Percentiles rank a stretch among this genome's conserved stretches.
Evolutionary conservation across 108 stramenopile species (phyloP).

Genomic region (Pseudonitzschia multistriata): DNA sequence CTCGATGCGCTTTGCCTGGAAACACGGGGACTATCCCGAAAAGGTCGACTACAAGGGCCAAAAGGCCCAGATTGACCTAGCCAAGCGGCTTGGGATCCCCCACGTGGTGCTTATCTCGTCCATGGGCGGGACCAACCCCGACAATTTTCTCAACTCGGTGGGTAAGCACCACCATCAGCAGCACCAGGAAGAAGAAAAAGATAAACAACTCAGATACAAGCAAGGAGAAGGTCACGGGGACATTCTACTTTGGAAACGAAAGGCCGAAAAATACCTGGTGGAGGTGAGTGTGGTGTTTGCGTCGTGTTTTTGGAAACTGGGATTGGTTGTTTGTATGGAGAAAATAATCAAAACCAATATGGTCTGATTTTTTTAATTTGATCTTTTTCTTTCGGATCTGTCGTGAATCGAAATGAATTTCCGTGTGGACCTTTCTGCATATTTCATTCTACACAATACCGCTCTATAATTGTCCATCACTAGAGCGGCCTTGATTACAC

Average conservation of each 20-base stretch:
- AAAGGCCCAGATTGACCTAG: conserved; percentile 80
- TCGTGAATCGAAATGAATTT: background rate
- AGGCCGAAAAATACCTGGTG: conserved; percentile 77
- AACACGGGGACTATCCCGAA: conserved; percentile 65
- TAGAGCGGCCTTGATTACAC: conserved; percentile 75
- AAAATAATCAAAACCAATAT: too few species aligned
- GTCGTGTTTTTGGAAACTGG: background rate
- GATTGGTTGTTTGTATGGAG: too few species aligned
- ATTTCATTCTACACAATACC: background rate
- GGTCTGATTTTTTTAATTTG: background rate
- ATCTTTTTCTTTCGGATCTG: background rate
- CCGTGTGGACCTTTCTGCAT: conserved; percentile 1
- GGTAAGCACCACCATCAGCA: conserved; percentile 30
- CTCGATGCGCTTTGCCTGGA: conserved; percentile 57
- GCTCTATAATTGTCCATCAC: conserved; percentile 8
- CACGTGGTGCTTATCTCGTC: conserved; percentile 67
- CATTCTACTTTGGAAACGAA: conserved; percentile 89
- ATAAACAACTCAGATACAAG: conserved; percentile 44
- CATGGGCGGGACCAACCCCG: conserved; percentile 91
- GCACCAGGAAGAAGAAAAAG: background rate
- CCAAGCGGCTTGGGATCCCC: conserved; percentile 75
- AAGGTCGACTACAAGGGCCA: conserved; percentile 74
- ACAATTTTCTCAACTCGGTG: conserved; percentile 85
- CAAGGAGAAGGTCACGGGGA: conserved; percentile 69
- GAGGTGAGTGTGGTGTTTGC: conserved; percentile 26